Percentiles rank a stretch among this genome's conserved stretches.
Evolutionary conservation across 441 rosid species (phyloP).

Genomic region (Bruguiera hainesii): DNA sequence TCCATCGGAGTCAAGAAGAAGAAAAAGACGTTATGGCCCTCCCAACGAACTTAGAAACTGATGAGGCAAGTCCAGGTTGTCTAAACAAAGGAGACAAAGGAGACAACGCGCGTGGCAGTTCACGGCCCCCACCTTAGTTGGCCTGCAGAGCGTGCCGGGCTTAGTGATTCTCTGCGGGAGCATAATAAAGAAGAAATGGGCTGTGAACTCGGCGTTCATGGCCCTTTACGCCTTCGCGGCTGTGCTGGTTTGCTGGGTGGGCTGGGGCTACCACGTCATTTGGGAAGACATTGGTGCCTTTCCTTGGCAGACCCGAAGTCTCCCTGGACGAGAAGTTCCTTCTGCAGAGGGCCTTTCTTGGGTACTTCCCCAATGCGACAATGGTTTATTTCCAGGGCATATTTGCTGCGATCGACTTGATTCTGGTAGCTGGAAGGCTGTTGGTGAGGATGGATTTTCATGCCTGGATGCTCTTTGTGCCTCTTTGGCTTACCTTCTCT

Average conservation of each 20-base stretch:
- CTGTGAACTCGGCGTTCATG: conserved; percentile 70
- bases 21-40: background rate
- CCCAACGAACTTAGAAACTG: conserved; percentile 29
- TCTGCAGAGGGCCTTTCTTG: background rate
- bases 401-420: conserved; percentile 59
- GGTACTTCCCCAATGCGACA: conserved; percentile 43
- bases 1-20: too few relatives aligned
- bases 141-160: conserved; percentile 64
- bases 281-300: conserved; percentile 28
- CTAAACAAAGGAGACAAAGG: conserved; percentile 51
- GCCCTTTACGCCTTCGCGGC: conserved; percentile 67
- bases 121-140: conserved; percentile 58
- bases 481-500: conserved; percentile 59
- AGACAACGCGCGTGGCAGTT: conserved; percentile 47
- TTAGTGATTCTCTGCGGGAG: conserved; percentile 59
- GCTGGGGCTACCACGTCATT: conserved; percentile 58
- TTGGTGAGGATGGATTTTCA: conserved; percentile 70
- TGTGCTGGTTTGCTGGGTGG: conserved; percentile 60
- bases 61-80: conserved; percentile 39
- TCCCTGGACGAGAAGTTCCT: conserved; percentile 33
- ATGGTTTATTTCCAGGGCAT: conserved; percentile 54
- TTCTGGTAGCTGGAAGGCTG: conserved; percentile 51
- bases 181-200: conserved; percentile 73
- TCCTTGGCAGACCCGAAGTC: conserved; percentile 39
- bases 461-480: conserved; percentile 66